These are phyloP conservation scores for Mortierella claussenii DNA, from an alignment of 192 early-diverging fungal species.

Conservation along the genomic window DNA sequence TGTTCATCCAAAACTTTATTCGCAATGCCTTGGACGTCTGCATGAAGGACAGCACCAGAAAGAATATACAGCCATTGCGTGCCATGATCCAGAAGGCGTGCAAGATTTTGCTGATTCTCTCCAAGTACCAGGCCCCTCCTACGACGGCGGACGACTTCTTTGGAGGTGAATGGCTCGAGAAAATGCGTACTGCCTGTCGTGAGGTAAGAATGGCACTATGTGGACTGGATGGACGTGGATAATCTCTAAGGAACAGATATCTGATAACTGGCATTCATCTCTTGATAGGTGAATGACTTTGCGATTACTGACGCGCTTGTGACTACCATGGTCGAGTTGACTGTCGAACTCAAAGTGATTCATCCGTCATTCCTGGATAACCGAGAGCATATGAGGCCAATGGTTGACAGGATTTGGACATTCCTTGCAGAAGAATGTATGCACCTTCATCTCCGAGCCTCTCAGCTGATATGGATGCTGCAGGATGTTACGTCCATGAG, in stretches of 20 bases:
- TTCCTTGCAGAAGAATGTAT: conserved; percentile 67
- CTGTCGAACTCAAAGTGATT: conserved; percentile 50
- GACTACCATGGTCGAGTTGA: conserved; percentile 56
- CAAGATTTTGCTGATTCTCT: conserved; percentile 36
- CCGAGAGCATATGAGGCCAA: conserved; percentile 43
- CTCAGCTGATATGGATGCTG: conserved; percentile 75
- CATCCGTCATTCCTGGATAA: conserved; percentile 36
- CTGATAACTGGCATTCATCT: background rate
- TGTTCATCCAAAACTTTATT: conserved; percentile 49
- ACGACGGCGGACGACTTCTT: conserved; percentile 20
- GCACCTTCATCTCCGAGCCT: conserved; percentile 67
- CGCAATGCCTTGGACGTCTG: conserved; percentile 29
- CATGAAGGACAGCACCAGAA: conserved; percentile 14
- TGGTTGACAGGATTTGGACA: conserved; percentile 74
- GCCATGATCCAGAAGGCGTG: conserved; percentile 51
- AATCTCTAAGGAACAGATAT: too few relatives aligned
- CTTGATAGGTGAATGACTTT: conserved; percentile 49
- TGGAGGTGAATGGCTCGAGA: conserved; percentile 35
- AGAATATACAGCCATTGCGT: conserved; percentile 10
- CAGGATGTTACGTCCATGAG: conserved; percentile 60
- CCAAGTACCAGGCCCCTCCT: conserved; percentile 26
- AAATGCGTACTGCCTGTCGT: conserved; percentile 30
- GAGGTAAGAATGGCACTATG: conserved; percentile 14
- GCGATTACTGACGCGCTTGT: conserved; percentile 60
- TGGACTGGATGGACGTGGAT: too few relatives aligned